These are phyloP conservation scores for Nakazawaea ernobii DNA, from an alignment of 805 yeast species.

Conservation along the genomic window DNA sequence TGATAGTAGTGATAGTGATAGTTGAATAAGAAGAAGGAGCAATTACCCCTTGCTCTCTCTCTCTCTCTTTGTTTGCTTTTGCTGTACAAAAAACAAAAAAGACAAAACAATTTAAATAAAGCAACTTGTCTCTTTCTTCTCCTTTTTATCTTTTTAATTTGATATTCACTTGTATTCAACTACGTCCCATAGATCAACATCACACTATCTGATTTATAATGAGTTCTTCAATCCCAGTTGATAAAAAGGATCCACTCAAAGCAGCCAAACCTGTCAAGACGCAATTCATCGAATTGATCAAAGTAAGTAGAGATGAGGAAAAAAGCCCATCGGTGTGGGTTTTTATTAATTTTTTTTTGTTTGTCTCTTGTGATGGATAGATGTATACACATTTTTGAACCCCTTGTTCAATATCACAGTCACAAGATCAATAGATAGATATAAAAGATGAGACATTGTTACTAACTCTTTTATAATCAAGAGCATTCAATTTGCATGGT, in stretches of 20 bases:
- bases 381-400: not conserved
- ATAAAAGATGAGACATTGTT: no score
- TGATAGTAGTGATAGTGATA: no score
- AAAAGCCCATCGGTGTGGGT: no score
- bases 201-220: not conserved
- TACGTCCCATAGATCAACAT: not conserved
- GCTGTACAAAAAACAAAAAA: not conserved
- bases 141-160: no score
- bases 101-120: not conserved
- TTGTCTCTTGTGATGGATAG: not conserved
- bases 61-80: no score
- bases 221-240: not conserved
- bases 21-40: no score
- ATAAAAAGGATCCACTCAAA: not conserved
- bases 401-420: no score
- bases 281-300: not conserved
- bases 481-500: slow-evolving; percentile 75
- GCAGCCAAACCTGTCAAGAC: not conserved
- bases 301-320: not conserved
- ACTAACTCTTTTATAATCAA: slow-evolving; percentile 14
- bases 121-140: no score
- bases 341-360: not conserved
- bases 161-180: no score
- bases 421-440: no score
- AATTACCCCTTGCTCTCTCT: no score